Base-by-base conservation (phyloP, 2,329 filamentous ascomycete genomes). In the Paraphoma sp. region DNA sequence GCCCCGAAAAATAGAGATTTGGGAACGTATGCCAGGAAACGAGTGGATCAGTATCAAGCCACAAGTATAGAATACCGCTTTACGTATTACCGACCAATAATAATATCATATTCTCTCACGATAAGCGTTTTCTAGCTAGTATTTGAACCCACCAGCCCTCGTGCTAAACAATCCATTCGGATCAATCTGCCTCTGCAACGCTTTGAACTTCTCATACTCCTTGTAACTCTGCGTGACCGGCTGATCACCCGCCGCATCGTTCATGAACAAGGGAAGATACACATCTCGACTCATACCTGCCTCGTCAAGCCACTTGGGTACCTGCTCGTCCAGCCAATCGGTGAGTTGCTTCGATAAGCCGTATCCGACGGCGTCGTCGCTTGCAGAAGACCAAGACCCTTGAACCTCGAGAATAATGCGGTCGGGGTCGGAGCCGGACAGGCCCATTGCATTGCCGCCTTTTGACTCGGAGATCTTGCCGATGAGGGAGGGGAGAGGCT, bases 361-460 rank as follows among this genome's bases (percentile, higher is more conserved):
- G 18, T 60, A 62, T 1, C 43, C 63, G 11, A 53, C 45, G 6
- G 57, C 45, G 30, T 69, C 66, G 11, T 70, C 63, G 16, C 44
- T 53, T 8, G 56, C 29, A 10, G 62, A 48, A 9, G 50, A 43
- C 66, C 65, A 69, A 0, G 61, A 54, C 28, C 64, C 59, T 36
- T 68, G 67, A 29, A 63, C 64, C 16, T 68, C 64, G 23, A 70
- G 52, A 12, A 69, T 54, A 8, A 69, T 45, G 40, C 65, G 67
- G 17, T 66, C 57, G 4, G 61, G 60, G 40, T 70, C 65, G 2
- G 59, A 63, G 11, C 52, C 59, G 4, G 53, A 57, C 11, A 70
- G 62, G 18, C 67, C 68, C 58, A 69, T 67, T 23, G 67, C 67
- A 17, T 68, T 69, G 36, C 68, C 68, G 33, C 68, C 67, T 44